Conservation (phyloP, 352 stramenopile genomes). For the Pythium folliculosum region DNA sequence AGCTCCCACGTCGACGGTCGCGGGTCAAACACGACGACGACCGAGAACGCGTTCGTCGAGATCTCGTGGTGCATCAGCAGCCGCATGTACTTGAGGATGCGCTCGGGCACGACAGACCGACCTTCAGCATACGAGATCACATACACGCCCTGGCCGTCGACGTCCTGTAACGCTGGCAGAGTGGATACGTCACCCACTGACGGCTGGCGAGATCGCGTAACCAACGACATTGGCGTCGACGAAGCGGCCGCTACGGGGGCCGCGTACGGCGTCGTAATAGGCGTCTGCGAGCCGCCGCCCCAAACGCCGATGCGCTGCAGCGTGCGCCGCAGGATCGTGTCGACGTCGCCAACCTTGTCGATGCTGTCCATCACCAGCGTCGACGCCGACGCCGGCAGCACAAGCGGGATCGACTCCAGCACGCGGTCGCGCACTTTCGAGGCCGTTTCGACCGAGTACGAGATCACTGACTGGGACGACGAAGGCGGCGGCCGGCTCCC, state of each 20-base stretch:
- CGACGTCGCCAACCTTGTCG: constrained; percentile 76
- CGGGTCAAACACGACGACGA: constrained; percentile 74
- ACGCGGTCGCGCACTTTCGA: constrained; percentile 64
- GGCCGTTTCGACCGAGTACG: constrained; percentile 64
- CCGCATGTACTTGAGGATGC: constrained; percentile 86
- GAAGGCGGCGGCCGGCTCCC: neutral
- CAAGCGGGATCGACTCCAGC: constrained; percentile 55
- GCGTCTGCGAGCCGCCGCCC: constrained; percentile 80
- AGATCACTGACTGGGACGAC: constrained; percentile 46
- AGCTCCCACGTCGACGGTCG: constrained; percentile 75
- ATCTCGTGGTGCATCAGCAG: constrained; percentile 86
- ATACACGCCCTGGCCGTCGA: constrained; percentile 51
- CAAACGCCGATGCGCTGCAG: constrained; percentile 75
- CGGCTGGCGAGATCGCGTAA: constrained; percentile 2
- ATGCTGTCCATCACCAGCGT: constrained; percentile 60
- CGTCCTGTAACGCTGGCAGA: constrained; percentile 17
- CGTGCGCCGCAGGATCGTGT: constrained; percentile 66
- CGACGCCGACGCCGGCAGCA: constrained; percentile 50
- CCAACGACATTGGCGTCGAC: neutral
- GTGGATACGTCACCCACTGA: constrained; percentile 7
- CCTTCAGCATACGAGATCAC: constrained; percentile 82
- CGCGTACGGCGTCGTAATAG: constrained; percentile 77
- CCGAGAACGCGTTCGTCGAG: constrained; percentile 82
- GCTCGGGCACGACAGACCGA: constrained; percentile 64
- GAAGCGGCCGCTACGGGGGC: constrained; percentile 10